phyloP scores from a whole-genome alignment of 2,329 filamentous ascomycete species.

The Monilinia vaccinii-corymbosi region DNA sequence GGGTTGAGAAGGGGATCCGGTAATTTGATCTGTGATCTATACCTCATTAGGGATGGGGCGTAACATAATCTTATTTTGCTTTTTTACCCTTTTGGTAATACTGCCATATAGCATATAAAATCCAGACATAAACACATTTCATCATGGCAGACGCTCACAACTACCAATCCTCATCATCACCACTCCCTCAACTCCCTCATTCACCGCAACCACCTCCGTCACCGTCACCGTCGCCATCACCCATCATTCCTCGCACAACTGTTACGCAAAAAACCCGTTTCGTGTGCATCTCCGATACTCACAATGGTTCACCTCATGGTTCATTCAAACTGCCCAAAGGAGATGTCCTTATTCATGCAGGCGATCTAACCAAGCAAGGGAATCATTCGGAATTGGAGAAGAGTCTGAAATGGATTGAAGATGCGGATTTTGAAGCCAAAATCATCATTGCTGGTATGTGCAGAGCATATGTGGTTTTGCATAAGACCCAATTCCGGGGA shows the following conservation, averaged over 20 bases:
- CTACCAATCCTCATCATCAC: not conserved
- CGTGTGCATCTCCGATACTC: conserved; percentile 70
- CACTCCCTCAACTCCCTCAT: too few species aligned
- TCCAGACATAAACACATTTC: too few species aligned
- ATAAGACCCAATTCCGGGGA: too few species aligned
- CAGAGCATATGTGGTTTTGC: too few species aligned
- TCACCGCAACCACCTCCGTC: not conserved
- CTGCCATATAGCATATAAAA: too few species aligned
- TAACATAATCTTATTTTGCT: too few species aligned
- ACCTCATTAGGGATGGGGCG: too few species aligned
- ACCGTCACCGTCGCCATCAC: too few species aligned
- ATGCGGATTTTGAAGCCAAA: conserved; percentile 58
- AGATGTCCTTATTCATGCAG: conserved; percentile 67
- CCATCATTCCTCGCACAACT: not conserved
- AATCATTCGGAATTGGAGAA: conserved; percentile 50
- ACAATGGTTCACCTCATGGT: conserved; percentile 46
- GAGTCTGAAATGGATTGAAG: conserved; percentile 57
- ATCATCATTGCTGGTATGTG: conserved; percentile 58
- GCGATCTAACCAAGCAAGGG: conserved; percentile 68
- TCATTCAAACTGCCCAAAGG: conserved; percentile 57
- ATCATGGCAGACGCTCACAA: not conserved
- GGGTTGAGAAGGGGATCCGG: not conserved
- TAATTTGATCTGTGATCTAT: conserved; percentile 4
- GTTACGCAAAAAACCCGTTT: conserved; percentile 45
- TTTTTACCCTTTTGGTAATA: too few species aligned